Evolutionary conservation across 2,329 filamentous ascomycete genomes (phyloP).

Genomic region (Aspergillus fumigatiaffinis): DNA sequence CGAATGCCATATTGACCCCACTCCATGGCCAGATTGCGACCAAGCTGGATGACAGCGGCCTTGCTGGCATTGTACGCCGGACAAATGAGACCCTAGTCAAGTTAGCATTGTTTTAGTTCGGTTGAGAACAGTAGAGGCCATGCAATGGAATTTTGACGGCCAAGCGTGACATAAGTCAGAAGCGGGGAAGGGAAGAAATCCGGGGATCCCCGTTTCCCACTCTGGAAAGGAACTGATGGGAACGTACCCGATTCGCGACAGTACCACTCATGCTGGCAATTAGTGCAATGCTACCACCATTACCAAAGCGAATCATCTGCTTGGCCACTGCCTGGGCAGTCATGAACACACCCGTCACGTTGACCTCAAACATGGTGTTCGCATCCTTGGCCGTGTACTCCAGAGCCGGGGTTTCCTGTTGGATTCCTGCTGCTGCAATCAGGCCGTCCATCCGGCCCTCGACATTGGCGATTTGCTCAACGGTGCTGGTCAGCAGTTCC

Average conservation of each 20-base stretch:
- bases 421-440: slow-evolving; percentile 66
- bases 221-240: slow-evolving; percentile 1
- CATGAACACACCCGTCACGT: slow-evolving; percentile 61
- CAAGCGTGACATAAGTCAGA: background rate
- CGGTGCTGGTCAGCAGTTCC: slow-evolving; percentile 60
- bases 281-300: slow-evolving; percentile 58
- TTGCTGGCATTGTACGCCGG: slow-evolving; percentile 49
- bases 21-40: slow-evolving; percentile 46
- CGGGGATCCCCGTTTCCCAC: background rate
- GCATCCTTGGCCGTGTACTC: slow-evolving; percentile 66
- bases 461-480: slow-evolving; percentile 64
- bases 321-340: slow-evolving; percentile 60
- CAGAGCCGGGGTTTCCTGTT: slow-evolving; percentile 78
- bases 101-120: background rate
- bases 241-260: slow-evolving; percentile 48
- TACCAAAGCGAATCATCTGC: slow-evolving; percentile 59
- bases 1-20: slow-evolving; percentile 48
- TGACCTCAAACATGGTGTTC: slow-evolving; percentile 60
- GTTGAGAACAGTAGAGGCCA: background rate
- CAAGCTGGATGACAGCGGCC: slow-evolving; percentile 46
- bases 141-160: background rate
- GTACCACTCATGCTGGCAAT: slow-evolving; percentile 62
- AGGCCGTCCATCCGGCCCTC: slow-evolving; percentile 75
- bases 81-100: slow-evolving; percentile 42
- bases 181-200: slow-evolving; percentile 1